Evolutionary conservation across 73 alveolate genomes (phyloP).

Genomic region (Symbiodinium natans): DNA sequence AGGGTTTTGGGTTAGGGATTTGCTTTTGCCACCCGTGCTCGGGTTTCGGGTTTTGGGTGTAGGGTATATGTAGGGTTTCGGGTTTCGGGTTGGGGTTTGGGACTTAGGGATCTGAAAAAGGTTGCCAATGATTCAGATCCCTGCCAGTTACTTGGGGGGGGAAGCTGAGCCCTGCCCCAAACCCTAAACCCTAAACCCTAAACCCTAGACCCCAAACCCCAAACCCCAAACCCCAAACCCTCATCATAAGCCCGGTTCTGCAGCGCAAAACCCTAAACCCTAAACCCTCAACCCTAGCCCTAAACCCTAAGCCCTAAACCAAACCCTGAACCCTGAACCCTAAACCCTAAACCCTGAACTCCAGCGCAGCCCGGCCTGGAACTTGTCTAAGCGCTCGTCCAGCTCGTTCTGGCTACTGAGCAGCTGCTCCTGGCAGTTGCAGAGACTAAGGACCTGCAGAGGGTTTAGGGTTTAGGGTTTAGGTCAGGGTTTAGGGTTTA

Average conservation of each 20-base stretch:
- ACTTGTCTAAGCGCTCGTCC: background rate
- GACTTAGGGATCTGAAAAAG: too few relatives aligned
- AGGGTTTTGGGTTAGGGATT: background rate
- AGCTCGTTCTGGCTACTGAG: slow-evolving; percentile 2
- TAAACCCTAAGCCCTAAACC: background rate
- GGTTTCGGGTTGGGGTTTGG: background rate
- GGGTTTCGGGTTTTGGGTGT: background rate
- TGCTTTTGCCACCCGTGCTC: too few relatives aligned
- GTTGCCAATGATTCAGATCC: too few relatives aligned
- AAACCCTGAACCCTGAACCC: background rate
- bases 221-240: background rate
- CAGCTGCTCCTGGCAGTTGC: background rate
- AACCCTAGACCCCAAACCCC: background rate
- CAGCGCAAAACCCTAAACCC: background rate
- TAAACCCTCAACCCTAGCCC: background rate
- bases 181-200: background rate
- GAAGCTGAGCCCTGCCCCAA: too few relatives aligned
- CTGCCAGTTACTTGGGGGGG: too few relatives aligned
- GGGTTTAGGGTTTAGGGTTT: too few relatives aligned
- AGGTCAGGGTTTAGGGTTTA: too few relatives aligned
- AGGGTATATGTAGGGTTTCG: background rate
- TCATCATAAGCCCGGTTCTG: background rate
- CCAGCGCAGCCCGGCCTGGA: background rate
- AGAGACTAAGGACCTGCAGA: too few relatives aligned
- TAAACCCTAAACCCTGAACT: background rate